phyloP scores from a whole-genome alignment of 2,329 filamentous ascomycete genomes.

The Curvularia spicifera region DNA sequence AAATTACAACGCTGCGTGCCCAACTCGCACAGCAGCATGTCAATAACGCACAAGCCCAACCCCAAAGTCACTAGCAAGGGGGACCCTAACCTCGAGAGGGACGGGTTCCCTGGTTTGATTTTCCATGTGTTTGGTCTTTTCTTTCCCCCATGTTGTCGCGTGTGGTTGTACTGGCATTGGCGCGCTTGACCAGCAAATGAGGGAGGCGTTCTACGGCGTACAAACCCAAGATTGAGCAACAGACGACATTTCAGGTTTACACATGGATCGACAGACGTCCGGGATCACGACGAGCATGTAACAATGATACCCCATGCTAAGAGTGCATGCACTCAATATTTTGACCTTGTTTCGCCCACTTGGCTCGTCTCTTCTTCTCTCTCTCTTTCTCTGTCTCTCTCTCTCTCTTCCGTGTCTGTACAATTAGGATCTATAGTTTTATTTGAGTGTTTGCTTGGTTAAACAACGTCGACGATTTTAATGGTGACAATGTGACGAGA shows the following conservation, averaged over 20 bases:
- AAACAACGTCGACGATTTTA: too few relatives aligned
- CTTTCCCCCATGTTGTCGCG: background rate
- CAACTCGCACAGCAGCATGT: conserved; percentile 47
- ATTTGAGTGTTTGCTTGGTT: conserved; percentile 9
- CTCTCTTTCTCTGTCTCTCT: background rate
- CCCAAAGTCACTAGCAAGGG: conserved; percentile 20
- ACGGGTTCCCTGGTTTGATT: background rate
- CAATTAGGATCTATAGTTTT: conserved; percentile 10
- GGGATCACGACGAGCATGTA: conserved; percentile 20
- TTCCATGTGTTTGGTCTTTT: conserved; percentile 1
- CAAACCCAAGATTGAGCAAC: conserved; percentile 21
- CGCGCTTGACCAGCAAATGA: conserved; percentile 2
- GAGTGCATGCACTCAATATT: conserved; percentile 16
- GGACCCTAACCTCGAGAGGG: background rate
- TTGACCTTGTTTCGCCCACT: conserved; percentile 6
- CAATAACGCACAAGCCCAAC: conserved; percentile 31
- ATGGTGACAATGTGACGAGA: background rate
- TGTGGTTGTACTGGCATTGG: background rate
- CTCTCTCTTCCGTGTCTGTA: conserved; percentile 4
- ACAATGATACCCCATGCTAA: conserved; percentile 22
- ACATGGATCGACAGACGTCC: conserved; percentile 21
- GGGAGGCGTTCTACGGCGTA: conserved; percentile 17
- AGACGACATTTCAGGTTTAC: conserved; percentile 18
- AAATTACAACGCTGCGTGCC: conserved; percentile 50
- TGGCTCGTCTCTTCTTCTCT: conserved; percentile 7